Percentiles rank a stretch among this genome's conserved stretches.
Evolutionary conservation across 306 rosid genomes (phyloP).

Genomic region (Biancaea sappan): DNA sequence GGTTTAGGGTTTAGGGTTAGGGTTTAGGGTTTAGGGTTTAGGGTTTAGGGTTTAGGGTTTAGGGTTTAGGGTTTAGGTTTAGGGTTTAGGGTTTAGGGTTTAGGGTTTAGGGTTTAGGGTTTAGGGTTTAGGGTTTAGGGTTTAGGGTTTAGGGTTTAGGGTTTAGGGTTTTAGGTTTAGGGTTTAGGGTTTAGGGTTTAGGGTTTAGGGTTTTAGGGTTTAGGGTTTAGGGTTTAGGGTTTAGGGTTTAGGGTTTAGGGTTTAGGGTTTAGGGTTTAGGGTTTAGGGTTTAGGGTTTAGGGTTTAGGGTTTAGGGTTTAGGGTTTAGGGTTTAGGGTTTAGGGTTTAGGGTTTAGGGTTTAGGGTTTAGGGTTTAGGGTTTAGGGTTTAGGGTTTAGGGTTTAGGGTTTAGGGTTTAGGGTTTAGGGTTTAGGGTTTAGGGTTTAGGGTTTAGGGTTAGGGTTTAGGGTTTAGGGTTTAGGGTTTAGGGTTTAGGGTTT

Average conservation of each 20-base stretch:
- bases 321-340: background rate
- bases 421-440: slow-evolving; percentile 1
- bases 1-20: too few relatives aligned
- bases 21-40: slow-evolving; percentile 1
- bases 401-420: background rate
- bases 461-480: too few relatives aligned
- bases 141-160: background rate
- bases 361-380: background rate
- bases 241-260: background rate
- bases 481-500: background rate
- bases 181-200: background rate
- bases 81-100: background rate
- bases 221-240: background rate
- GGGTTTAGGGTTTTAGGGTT: background rate
- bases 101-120: background rate
- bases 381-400: background rate
- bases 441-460: slow-evolving; percentile 10
- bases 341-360: background rate
- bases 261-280: background rate
- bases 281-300: background rate
- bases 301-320: background rate
- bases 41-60: background rate
- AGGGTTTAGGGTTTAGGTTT: background rate
- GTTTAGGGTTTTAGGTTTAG: too few relatives aligned
- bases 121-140: background rate